These are phyloP conservation scores for Penicillium sp. DNA, from an alignment of 2,329 filamentous ascomycete species.

Conservation along the genomic window DNA sequence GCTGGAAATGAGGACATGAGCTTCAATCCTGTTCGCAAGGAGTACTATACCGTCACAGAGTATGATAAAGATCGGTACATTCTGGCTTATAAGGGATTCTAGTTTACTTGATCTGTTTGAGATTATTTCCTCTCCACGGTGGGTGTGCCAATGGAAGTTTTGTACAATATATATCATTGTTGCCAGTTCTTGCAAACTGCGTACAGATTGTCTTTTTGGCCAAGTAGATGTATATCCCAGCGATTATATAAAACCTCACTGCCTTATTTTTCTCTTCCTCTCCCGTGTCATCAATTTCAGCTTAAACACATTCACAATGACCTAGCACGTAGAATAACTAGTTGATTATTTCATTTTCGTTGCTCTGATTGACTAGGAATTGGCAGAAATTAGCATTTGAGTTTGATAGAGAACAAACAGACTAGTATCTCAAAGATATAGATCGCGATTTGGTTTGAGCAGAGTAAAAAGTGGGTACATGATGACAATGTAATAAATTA, in stretches of 20 bases:
- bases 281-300: too few relatives aligned
- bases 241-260: too few relatives aligned
- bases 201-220: background rate
- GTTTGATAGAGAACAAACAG: background rate
- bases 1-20: slow-evolving; percentile 36
- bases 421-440: background rate
- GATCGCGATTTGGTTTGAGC: background rate
- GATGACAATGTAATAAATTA: background rate
- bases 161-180: background rate
- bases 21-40: slow-evolving; percentile 27
- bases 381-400: background rate
- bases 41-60: slow-evolving; percentile 27
- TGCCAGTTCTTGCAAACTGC: background rate
- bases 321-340: background rate
- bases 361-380: too few relatives aligned
- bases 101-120: background rate
- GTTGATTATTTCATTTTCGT: too few relatives aligned
- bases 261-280: too few relatives aligned
- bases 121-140: too few relatives aligned
- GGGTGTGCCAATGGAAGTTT: background rate
- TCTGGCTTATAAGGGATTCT: slow-evolving; percentile 7
- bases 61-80: slow-evolving; percentile 11
- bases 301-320: too few relatives aligned
- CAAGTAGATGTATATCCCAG: too few relatives aligned
- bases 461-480: background rate